Conservation (phyloP, 176 grass and related monocot genomes). For the Phoenix dactylifera region DNA sequence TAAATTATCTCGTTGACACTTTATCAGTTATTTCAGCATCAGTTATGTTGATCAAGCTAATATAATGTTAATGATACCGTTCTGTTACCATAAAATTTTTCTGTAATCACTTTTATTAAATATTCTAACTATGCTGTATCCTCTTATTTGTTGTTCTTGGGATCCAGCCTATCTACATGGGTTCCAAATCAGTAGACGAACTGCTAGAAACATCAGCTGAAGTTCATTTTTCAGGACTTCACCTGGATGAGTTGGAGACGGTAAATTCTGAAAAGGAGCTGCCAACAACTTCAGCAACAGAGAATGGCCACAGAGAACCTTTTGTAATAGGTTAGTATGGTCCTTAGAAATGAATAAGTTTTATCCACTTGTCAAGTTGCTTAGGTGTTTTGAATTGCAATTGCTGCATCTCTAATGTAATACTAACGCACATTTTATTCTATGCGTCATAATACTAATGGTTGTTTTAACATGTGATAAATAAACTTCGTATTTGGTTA, state of each 20-base stretch:
- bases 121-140: neutral
- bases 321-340: slow-evolving; percentile 83
- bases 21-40: no score
- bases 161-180: slow-evolving; percentile 37
- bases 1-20: no score
- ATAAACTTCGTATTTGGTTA: no score
- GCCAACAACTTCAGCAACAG: slow-evolving; percentile 39
- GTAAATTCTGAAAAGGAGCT: slow-evolving; percentile 36
- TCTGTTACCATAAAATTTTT: no score
- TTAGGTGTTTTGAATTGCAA: no score
- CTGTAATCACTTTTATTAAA: no score
- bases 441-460: no score
- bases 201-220: slow-evolving; percentile 46
- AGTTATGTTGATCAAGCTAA: no score
- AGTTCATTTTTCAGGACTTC: slow-evolving; percentile 52
- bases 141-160: neutral
- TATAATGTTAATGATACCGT: no score
- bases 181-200: slow-evolving; percentile 54
- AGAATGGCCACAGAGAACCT: slow-evolving; percentile 74
- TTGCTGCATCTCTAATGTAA: no score
- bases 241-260: slow-evolving; percentile 28
- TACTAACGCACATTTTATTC: no score
- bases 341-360: neutral
- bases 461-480: no score
- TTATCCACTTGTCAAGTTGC: neutral